Evolutionary conservation across 176 grass and related monocot genomes (phyloP), one percentile per base, ranked within the genome.

Genomic region (Triticum timopheevii): DNA sequence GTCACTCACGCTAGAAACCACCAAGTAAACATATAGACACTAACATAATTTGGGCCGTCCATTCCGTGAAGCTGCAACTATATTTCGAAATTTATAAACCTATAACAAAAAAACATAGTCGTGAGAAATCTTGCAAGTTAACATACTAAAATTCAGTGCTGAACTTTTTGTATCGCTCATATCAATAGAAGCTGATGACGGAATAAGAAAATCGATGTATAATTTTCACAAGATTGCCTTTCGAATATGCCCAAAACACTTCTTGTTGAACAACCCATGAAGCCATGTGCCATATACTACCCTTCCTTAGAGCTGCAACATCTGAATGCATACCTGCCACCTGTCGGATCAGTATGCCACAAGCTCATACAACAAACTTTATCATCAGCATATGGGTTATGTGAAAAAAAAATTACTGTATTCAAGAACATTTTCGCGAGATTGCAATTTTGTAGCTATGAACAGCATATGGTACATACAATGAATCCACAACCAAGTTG

Each of bases 241-340:
- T 98, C 96, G 90, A 98, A 86, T 95, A 95, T 67, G 93, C 96
- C 82, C 79, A 9, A 73, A 98, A 87, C 10, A 93, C 96, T 92
- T 98, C 96, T 87, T 98, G 91, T 39, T 42, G 87, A 76, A 90
- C 58, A 74, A 98, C 89, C 5, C 96, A 86, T n/a, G 96, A 98
- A 80, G 96, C 91, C 54, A 95, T 88, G 63, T 79, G 67, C 88
- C 91, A 95, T 67, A 95, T 92, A 64, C 91, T 98, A 88, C 86
- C 91, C 40, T 93, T 94, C 66, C 25, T 84, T 87, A 92, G 39
- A 84, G 93, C 74, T 22, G 86, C 84, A 59, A 87, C 86, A 85
- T 95, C 91, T 54, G 91, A 85, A 78, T 98, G 95, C 95, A 98
- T 95, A 74, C 93, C 95, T 36, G 94, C 91, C 56, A 95, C 93